Percentiles rank a stretch among this genome's conserved stretches.
Conservation (phyloP, 345 rosid species). For the sweet orange (Citrus sinensis) region DVS_A1.0 CM039168.1:29960501-29961000, state of each 20-base stretch:
- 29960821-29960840: background rate
- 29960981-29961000: background rate
- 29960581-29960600: fast-evolving
- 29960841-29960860: background rate
- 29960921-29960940: background rate
- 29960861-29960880: background rate
- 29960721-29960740: too few relatives aligned
- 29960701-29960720: too few relatives aligned
- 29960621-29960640: too few relatives aligned
- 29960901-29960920: slow-evolving; percentile 22
- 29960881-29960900: background rate
- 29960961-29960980: background rate
- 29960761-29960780: background rate
- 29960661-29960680: background rate
- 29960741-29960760: background rate
- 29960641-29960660: background rate
- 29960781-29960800: background rate
- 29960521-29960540: too few relatives aligned
- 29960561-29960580: too few relatives aligned
- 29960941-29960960: background rate
- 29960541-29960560: fast-evolving
- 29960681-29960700: background rate
- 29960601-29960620: too few relatives aligned
- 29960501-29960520: too few relatives aligned
- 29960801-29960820: background rate